Evolutionary conservation across 257 asterid genomes (phyloP).

Genomic region (Dorcoceras hygrometricum): DNA sequence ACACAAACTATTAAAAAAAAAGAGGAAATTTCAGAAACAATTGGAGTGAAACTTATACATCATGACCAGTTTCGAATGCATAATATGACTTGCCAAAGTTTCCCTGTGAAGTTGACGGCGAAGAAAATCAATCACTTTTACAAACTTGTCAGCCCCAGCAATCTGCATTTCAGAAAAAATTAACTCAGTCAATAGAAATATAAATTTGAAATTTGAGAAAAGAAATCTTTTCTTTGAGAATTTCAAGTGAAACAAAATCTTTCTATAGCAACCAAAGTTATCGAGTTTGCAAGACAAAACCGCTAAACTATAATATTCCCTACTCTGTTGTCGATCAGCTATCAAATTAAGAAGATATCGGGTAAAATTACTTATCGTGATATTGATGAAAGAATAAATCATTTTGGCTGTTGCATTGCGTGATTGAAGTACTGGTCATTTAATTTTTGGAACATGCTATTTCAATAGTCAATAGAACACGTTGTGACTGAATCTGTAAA

Average conservation of each 20-base stretch:
- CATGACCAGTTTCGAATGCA: constrained; percentile 7
- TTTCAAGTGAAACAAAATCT: too few species aligned
- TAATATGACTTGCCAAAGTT: constrained; percentile 53
- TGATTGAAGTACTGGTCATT: neutral
- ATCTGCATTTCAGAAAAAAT: constrained; percentile 42
- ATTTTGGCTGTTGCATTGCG: neutral
- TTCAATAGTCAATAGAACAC: neutral
- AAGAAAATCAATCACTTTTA: constrained; percentile 82
- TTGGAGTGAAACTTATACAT: neutral
- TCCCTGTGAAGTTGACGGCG: constrained; percentile 96
- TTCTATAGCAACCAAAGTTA: neutral
- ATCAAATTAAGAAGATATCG: neutral
- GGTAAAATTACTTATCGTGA: neutral
- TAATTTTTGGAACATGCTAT: neutral
- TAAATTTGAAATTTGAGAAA: neutral
- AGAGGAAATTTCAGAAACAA: constrained; percentile 23
- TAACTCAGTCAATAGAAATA: neutral
- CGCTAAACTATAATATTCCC: neutral
- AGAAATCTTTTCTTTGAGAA: neutral
- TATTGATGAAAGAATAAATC: neutral
- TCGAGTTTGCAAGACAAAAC: neutral
- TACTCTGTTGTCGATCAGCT: neutral
- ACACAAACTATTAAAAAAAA: constrained; percentile 63
- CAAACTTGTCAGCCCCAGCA: constrained; percentile 85
- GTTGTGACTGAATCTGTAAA: neutral